Evolutionary conservation across 2,329 filamentous ascomycete species (phyloP), one percentile per base, ranked within the genome.

Genomic region (Colletotrichum musicola): DNA sequence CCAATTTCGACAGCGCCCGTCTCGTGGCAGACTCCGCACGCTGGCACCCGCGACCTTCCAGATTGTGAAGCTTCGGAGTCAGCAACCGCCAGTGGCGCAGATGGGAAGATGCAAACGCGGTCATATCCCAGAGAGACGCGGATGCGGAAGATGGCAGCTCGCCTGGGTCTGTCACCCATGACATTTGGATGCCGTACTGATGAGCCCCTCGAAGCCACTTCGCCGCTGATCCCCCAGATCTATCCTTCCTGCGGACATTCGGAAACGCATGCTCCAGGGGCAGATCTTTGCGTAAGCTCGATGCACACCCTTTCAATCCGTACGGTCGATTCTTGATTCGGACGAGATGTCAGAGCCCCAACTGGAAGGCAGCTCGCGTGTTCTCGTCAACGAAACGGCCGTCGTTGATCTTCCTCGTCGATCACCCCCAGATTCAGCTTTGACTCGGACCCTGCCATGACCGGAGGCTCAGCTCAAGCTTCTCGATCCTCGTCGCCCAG

Each of bases 401-500:
- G 44, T 55, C 44, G 62, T 54, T 38, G 42, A 18, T 4, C 35
- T 51, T 10, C 10, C 14, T 12, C 47, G 66, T 18, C 50, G 50
- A 69, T 66, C 56, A 6, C 50, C 44, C 6, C 54, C 64, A 14
- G 1, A 27, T 55, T 20, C 42, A 13, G 56, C 22, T 9, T 27
- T 22, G 42, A 22, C 42, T 50, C 56, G 50, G 44, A 40, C 62
- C 50, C 56, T 61, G 67, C 64, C 58, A 68, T 58, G 40, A 20
- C 42, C 18, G 40, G 64, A 63, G 67, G 64, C 63, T 68, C 57
- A 68, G 57, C 54, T 55, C 49, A 69, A 69, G 67, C 67, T 69
- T 69, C 57, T 62, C 22, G 46, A 50, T 30, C 58, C 46, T 62
- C 53, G 9, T 30, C 53, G 66, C 66, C 66, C 56, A 66, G 58